Evolutionary conservation across 1,139 yeast species (phyloP).

Genomic region (Torulaspora pretoriensis): DNA sequence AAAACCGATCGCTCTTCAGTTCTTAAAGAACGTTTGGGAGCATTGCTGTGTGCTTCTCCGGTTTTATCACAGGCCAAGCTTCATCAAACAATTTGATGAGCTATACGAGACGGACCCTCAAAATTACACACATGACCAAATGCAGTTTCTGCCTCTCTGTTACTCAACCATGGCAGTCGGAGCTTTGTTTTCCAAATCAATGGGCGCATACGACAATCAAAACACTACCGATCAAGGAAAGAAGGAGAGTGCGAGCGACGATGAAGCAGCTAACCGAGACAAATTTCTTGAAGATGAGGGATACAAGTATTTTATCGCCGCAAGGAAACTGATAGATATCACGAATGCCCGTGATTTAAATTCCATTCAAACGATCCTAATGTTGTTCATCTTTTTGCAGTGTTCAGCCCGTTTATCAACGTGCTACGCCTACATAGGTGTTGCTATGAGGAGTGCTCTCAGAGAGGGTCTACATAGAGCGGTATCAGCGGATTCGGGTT

Average conservation of each 20-base stretch:
- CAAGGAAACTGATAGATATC: conserved; percentile 73
- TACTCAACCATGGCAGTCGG: conserved; percentile 76
- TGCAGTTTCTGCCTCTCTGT: conserved; percentile 65
- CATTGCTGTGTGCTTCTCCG: conserved; percentile 83
- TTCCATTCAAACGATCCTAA: conserved; percentile 68
- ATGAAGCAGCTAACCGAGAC: conserved; percentile 35
- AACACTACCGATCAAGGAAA: conserved; percentile 17
- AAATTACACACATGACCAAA: conserved; percentile 63
- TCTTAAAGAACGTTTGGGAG: conserved; percentile 79
- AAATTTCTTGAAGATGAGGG: conserved; percentile 70
- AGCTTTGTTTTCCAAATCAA: conserved; percentile 55
- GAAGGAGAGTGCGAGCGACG: conserved; percentile 17
- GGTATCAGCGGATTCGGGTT: conserved; percentile 41
- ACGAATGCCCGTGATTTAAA: conserved; percentile 61
- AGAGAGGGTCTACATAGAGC: conserved; percentile 86
- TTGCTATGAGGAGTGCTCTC: conserved; percentile 79
- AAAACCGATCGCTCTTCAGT: conserved; percentile 65
- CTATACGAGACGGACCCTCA: conserved; percentile 64
- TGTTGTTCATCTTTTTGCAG: conserved; percentile 71
- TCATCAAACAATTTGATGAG: conserved; percentile 55
- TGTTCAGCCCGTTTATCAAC: conserved; percentile 88
- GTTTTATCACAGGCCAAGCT: conserved; percentile 83
- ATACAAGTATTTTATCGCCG: conserved; percentile 81
- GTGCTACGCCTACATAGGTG: conserved; percentile 90
- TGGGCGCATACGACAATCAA: conserved; percentile 6